Conservation (phyloP, 192 early-diverging fungal genomes). For the Lunasporangiospora selenospora region DNA sequence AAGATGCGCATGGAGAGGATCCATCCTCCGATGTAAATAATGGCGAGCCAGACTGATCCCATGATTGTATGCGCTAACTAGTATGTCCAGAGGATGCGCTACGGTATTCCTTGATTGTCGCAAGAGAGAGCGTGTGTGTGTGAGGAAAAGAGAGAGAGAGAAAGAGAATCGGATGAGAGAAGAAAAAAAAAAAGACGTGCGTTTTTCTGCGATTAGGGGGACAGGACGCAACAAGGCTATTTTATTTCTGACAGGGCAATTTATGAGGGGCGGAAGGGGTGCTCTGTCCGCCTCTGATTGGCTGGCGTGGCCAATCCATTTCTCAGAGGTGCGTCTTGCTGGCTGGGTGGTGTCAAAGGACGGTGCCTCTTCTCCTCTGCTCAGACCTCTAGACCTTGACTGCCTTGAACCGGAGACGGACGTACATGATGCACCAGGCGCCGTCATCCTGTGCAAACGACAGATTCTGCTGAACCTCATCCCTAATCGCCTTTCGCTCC, state of each 20-base stretch:
- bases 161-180: not conserved
- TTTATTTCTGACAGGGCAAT: too few species aligned
- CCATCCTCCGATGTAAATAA: slow-evolving; percentile 50
- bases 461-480: slow-evolving; percentile 27
- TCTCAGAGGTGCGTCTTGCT: too few species aligned
- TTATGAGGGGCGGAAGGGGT: too few species aligned
- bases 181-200: not conserved
- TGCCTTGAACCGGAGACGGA: slow-evolving; percentile 48
- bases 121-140: not conserved
- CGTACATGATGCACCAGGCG: slow-evolving; percentile 43
- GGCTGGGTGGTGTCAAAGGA: too few species aligned
- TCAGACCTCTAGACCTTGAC: slow-evolving; percentile 1
- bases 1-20: slow-evolving; percentile 50
- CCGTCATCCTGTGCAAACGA: slow-evolving; percentile 27
- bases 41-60: slow-evolving; percentile 49
- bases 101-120: too few species aligned
- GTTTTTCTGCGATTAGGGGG: too few species aligned
- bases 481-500: slow-evolving; percentile 22
- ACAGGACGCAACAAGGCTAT: too few species aligned
- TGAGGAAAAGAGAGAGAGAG: not conserved
- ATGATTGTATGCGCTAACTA: too few species aligned
- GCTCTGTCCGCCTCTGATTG: slow-evolving; percentile 46
- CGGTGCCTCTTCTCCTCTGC: too few species aligned
- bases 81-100: too few species aligned
- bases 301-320: too few species aligned